Evolutionary conservation across 805 yeast genomes (phyloP).

Genomic region (Novakomyces olei): DNA sequence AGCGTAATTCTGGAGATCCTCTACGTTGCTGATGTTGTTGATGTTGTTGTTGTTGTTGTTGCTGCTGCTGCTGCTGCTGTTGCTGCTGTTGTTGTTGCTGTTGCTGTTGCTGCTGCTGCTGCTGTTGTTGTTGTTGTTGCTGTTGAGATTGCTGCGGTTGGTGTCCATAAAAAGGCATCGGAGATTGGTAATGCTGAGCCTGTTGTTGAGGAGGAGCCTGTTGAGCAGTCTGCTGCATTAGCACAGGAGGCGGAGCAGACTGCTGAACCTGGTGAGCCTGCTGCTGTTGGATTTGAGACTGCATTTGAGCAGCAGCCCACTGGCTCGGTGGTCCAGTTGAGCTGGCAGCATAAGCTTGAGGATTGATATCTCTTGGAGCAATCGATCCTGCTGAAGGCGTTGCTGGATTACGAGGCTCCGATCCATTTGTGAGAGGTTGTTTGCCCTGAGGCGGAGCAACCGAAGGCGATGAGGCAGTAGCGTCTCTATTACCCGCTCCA

Average conservation of each 20-base stretch:
- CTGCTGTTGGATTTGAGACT: slow-evolving; percentile 9
- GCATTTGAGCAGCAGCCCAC: slow-evolving; percentile 9
- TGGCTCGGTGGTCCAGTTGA: slow-evolving; percentile 11
- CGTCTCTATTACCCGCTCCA: no score
- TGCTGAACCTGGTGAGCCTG: slow-evolving; percentile 9
- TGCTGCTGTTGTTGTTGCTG: slow-evolving; percentile 17
- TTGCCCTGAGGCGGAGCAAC: slow-evolving; percentile 10
- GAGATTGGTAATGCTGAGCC: slow-evolving; percentile 7
- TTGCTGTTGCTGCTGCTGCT: slow-evolving; percentile 11
- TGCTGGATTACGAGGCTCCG: no score
- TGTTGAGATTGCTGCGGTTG: slow-evolving; percentile 7
- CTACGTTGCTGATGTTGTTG: slow-evolving; percentile 12
- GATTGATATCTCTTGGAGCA: slow-evolving; percentile 13
- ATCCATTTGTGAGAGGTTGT: no score
- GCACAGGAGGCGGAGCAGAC: slow-evolving; percentile 10
- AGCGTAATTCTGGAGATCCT: no score
- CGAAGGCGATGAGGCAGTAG: slow-evolving; percentile 4
- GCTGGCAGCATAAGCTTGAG: slow-evolving; percentile 10
- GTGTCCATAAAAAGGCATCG: slow-evolving; percentile 6
- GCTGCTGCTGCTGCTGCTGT: slow-evolving; percentile 17
- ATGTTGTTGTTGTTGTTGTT: slow-evolving; percentile 13
- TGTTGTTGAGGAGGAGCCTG: slow-evolving; percentile 9
- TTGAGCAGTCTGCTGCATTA: slow-evolving; percentile 7
- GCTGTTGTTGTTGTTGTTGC: slow-evolving; percentile 11
- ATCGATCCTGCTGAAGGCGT: no score